Evolutionary conservation across 2,329 filamentous ascomycete genomes (phyloP).

Genomic region (Tolypocladium sp.): DNA sequence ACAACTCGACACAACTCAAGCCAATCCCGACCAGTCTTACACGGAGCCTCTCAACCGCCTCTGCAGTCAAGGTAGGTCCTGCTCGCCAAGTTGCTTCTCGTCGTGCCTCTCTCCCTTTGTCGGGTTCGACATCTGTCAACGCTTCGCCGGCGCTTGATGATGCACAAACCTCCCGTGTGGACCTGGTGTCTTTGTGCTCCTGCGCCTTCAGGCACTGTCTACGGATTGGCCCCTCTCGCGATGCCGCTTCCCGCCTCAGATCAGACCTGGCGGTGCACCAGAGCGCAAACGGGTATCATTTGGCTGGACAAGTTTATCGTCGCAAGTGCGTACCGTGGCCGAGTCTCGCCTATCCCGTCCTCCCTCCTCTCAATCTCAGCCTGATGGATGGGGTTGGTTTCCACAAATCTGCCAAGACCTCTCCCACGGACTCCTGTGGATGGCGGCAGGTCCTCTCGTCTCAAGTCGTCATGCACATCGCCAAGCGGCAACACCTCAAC

Average conservation of each 20-base stretch:
- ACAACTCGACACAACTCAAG: neutral
- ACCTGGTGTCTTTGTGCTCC: neutral
- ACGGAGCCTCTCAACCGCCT: neutral
- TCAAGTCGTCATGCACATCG: slow-evolving; percentile 17
- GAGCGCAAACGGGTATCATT: neutral
- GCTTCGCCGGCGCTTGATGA: neutral
- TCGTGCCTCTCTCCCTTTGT: neutral
- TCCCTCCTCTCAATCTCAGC: neutral
- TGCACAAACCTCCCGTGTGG: neutral
- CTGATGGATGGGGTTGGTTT: neutral
- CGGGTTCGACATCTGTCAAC: neutral
- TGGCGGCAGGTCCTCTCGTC: neutral
- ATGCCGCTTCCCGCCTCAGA: slow-evolving; percentile 1
- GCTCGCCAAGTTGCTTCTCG: neutral
- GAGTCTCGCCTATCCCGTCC: slow-evolving; percentile 1
- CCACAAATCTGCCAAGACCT: slow-evolving; percentile 1
- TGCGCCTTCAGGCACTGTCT: neutral
- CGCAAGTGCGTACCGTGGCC: neutral
- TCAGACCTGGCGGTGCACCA: neutral
- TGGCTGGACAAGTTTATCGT: neutral
- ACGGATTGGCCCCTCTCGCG: neutral
- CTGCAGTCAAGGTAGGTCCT: neutral
- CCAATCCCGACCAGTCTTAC: neutral
- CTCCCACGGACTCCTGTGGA: neutral
- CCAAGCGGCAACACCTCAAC: slow-evolving; percentile 22